These are phyloP conservation scores for Fomitopsis palustris DNA, from an alignment of 1,284 basidiomycete genomes.

Conservation along the genomic window DNA sequence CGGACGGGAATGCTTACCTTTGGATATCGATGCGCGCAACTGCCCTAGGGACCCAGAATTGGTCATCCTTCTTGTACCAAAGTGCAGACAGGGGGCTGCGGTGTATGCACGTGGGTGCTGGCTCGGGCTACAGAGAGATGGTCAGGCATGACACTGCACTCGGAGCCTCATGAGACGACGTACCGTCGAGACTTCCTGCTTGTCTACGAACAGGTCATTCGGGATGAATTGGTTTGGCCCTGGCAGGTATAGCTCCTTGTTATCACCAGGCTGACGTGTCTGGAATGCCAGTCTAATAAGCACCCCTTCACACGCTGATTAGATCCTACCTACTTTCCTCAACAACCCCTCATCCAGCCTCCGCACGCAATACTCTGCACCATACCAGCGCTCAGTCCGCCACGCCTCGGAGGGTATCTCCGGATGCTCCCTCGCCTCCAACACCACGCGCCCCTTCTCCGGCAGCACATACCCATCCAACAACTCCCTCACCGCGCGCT, in stretches of 20 bases:
- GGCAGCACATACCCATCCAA: conserved; percentile 22
- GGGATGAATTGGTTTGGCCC: conserved; percentile 55
- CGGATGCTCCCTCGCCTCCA: conserved; percentile 36
- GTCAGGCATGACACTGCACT: neutral
- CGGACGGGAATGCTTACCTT: conserved; percentile 12
- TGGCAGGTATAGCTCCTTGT: conserved; percentile 21
- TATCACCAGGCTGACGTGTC: conserved; percentile 21
- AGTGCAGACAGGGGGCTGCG: conserved; percentile 16
- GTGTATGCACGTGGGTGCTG: conserved; percentile 17
- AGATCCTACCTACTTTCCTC: conserved; percentile 30
- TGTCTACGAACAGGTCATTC: conserved; percentile 46
- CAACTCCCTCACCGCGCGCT: conserved; percentile 13
- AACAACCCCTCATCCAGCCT: conserved; percentile 40
- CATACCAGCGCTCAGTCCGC: conserved; percentile 49
- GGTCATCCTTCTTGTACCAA: conserved; percentile 31
- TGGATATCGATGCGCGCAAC: conserved; percentile 20
- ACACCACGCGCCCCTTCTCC: conserved; percentile 40
- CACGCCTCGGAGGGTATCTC: conserved; percentile 38
- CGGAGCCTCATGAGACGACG: neutral
- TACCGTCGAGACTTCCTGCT: conserved; percentile 42
- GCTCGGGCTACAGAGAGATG: conserved; percentile 14
- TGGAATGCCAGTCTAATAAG: conserved; percentile 30
- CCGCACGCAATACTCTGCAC: conserved; percentile 46
- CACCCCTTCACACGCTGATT: conserved; percentile 14
- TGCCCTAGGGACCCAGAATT: conserved; percentile 30